phyloP scores from a whole-genome alignment of 179 eudicot genomes.

The Beta macrorhiza region DNA sequence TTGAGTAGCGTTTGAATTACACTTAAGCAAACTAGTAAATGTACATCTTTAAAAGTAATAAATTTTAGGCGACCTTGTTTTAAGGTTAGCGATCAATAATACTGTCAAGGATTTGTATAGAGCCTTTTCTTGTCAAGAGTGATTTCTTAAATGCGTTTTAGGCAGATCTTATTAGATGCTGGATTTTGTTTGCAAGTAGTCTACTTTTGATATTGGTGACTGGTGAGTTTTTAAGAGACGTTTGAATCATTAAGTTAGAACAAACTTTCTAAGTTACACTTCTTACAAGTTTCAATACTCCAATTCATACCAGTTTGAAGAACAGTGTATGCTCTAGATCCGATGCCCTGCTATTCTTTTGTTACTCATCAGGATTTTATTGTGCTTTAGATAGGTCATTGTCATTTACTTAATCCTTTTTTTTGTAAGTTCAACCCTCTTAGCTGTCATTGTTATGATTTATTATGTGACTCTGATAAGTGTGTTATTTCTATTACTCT shows the following conservation, averaged over 20 bases:
- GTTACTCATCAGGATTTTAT: neutral
- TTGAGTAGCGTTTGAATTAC: neutral
- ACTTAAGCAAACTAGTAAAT: neutral
- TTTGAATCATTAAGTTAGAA: neutral
- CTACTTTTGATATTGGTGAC: neutral
- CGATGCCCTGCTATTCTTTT: neutral
- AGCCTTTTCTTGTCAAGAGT: neutral
- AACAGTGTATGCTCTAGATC: neutral
- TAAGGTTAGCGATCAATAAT: neutral
- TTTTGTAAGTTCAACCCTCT: neutral
- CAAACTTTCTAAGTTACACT: neutral
- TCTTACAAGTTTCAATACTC: neutral
- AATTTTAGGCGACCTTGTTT: neutral
- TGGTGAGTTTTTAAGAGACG: neutral
- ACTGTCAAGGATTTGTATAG: neutral
- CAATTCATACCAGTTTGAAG: neutral
- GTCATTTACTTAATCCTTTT: neutral
- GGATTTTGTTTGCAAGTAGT: neutral
- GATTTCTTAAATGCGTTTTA: neutral
- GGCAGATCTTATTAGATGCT: neutral
- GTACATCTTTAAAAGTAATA: too few species aligned
- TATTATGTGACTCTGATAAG: neutral
- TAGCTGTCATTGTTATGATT: neutral
- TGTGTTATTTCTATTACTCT: neutral
- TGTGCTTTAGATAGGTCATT: neutral